A percentile compares a stretch with the other conserved stretches of the same genome.
phyloP scores from a whole-genome alignment of 805 yeast genomes.

The Yarrowia bubula region DNA sequence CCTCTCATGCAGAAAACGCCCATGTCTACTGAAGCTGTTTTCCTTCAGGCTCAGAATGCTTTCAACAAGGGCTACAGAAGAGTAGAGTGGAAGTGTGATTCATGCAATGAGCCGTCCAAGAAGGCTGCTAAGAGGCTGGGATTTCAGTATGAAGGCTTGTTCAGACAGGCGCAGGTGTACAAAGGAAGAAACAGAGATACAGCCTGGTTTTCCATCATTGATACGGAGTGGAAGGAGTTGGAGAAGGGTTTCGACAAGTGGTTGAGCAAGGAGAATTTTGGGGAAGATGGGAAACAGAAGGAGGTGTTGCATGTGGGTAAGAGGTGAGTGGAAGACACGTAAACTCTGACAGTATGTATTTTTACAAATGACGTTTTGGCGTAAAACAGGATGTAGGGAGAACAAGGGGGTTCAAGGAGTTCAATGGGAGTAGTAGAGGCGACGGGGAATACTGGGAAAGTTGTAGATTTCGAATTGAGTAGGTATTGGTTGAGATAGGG shows the following conservation, averaged over 20 bases:
- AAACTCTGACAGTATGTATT: too few relatives aligned
- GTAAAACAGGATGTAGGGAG: too few relatives aligned
- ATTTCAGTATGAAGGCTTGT: constrained; percentile 39
- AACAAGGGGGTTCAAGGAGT: too few relatives aligned
- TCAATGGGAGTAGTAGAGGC: too few relatives aligned
- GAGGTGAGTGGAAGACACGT: not conserved
- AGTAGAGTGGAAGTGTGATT: constrained; percentile 42
- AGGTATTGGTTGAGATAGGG: too few relatives aligned
- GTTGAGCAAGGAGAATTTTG: constrained; percentile 36
- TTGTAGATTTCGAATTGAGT: too few relatives aligned
- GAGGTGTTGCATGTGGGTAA: constrained; percentile 29
- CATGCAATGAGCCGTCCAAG: constrained; percentile 37
- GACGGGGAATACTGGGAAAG: too few relatives aligned
- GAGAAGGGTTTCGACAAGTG: constrained; percentile 35
- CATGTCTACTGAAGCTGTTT: constrained; percentile 40
- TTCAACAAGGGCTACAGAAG: constrained; percentile 39
- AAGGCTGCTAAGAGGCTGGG: constrained; percentile 40
- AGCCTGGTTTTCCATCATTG: constrained; percentile 39
- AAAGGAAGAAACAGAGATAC: constrained; percentile 40
- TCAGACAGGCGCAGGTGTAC: constrained; percentile 37
- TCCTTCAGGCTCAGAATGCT: constrained; percentile 36
- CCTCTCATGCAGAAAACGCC: constrained; percentile 34
- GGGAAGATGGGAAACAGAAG: constrained; percentile 34
- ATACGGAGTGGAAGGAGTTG: constrained; percentile 38
- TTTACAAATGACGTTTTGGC: too few relatives aligned